Evolutionary conservation across 2,329 filamentous ascomycete genomes (phyloP).

Genomic region (Ceratocystiopsis brevicomis): DNA sequence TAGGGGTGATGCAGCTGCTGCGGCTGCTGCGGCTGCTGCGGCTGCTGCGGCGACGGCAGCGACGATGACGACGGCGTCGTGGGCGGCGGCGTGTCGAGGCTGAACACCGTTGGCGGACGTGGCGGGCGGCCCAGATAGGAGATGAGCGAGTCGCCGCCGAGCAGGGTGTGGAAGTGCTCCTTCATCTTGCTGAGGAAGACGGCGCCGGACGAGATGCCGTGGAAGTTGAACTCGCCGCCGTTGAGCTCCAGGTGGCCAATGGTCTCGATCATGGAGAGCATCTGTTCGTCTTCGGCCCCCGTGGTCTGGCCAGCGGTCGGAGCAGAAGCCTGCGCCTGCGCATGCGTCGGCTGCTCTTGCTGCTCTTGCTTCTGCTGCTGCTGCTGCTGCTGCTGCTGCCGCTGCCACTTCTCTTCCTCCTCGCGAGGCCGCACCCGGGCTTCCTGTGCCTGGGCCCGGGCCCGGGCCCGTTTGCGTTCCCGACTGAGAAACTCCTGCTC

Average conservation of each 20-base stretch:
- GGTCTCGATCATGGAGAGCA: conserved; percentile 89
- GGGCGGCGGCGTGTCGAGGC: conserved; percentile 20
- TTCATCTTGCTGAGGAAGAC: conserved; percentile 77
- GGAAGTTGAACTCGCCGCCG: conserved; percentile 83
- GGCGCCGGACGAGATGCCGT: conserved; percentile 78
- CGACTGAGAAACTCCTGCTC: conserved; percentile 47
- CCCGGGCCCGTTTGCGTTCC: conserved; percentile 27
- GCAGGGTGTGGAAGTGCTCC: conserved; percentile 64
- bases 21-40: too few species aligned
- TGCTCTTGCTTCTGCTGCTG: conserved; percentile 19
- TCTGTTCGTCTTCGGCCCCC: conserved; percentile 10
- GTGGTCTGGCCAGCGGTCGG: background rate
- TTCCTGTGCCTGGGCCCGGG: conserved; percentile 12
- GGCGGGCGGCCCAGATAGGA: conserved; percentile 37
- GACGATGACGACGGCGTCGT: conserved; percentile 38
- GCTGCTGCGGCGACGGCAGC: conserved; percentile 19
- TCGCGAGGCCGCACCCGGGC: conserved; percentile 22
- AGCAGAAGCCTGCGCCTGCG: conserved; percentile 1
- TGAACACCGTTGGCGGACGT: conserved; percentile 28
- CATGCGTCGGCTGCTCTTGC: conserved; percentile 16
- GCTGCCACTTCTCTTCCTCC: conserved; percentile 8
- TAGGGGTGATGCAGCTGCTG: too few species aligned
- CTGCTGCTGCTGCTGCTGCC: conserved; percentile 5
- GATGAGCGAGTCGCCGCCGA: conserved; percentile 43
- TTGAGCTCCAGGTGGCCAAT: conserved; percentile 83